Percentiles rank a stretch among this genome's conserved stretches.
phyloP scores from a whole-genome alignment of 2,329 filamentous ascomycete genomes.

The Cladosporium halotolerans region DNA sequence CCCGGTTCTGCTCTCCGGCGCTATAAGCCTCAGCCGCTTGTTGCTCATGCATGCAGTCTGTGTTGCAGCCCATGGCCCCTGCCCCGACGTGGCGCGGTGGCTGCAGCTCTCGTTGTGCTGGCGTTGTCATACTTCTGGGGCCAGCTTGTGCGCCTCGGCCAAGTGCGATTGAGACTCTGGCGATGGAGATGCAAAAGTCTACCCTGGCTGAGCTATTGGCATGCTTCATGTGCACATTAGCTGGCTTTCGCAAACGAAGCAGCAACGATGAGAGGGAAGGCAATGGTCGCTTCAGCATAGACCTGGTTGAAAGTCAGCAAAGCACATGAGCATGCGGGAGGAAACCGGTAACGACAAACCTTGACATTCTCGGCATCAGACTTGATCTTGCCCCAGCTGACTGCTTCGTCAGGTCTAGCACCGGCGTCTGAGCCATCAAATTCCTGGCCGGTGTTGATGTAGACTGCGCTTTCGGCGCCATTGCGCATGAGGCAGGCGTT shows the following conservation, averaged over 20 bases:
- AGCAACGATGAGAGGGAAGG: constrained; percentile 61
- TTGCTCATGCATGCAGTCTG: constrained; percentile 4
- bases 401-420: constrained; percentile 88
- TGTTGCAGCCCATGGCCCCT: constrained; percentile 2
- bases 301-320: constrained; percentile 35
- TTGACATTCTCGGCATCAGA: constrained; percentile 81
- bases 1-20: too few relatives aligned
- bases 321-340: too few relatives aligned
- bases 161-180: neutral
- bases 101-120: constrained; percentile 1
- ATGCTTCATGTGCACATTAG: neutral
- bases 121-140: neutral
- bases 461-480: constrained; percentile 92
- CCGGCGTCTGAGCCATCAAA: constrained; percentile 97
- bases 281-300: constrained; percentile 61
- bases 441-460: constrained; percentile 95
- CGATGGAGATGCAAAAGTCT: neutral
- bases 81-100: neutral
- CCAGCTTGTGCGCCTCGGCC: too few relatives aligned
- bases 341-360: constrained; percentile 43
- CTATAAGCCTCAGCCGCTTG: constrained; percentile 7
- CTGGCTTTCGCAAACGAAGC: constrained; percentile 53
- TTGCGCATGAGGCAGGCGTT: constrained; percentile 98
- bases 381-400: constrained; percentile 99
- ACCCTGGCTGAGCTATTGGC: neutral